Base-by-base conservation (phyloP, 2,329 filamentous ascomycete genomes). In the Stachybotrys echinatus region DNA sequence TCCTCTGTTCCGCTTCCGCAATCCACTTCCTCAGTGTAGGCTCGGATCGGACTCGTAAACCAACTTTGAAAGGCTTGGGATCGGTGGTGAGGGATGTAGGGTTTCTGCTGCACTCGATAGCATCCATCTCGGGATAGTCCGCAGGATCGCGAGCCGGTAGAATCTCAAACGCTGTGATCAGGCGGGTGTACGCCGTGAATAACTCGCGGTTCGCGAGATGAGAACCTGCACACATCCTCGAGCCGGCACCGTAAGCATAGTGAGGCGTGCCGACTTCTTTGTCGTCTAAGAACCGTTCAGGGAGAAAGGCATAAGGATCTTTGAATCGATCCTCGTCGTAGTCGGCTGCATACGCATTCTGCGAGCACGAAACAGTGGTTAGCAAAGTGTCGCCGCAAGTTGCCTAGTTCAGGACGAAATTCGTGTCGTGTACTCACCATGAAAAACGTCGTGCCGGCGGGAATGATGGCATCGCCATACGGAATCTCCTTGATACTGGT, bases 401-500 rank as follows among this genome's bases (percentile, higher is more conserved):
- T n/a, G n/a, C n/a, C n/a, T n/a, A n/a, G n/a, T 23, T 14, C 17
- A 47, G 17, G 14, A 2, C 7, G n/a, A n/a, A n/a, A n/a, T n/a
- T n/a, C n/a, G n/a, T n/a, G n/a, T n/a, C n/a, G n/a, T n/a, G 17
- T 18, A 48, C 61, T 42, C 61, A 79, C 78, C 87, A 92, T 86
- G 68, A 91, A 90, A 58, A 92, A 90, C 2, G 85, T 89, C 1
- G 86, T 91, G 2, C 87, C 86, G 0, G 87, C 78, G 0, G 89
- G 89, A 37, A 94, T 88, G 1, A 76, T 70, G 0, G 81, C 73
- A 17, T 81, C 81, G 21, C 87, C 74, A 69, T 84, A 92, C 4
- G 78, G 73, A 50, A 92, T 88, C 53, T 88, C 84, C 56, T 85
- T 87, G 62, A 88, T 86, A 53, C 76, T 87, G 17, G 81, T 81